Base-by-base conservation (phyloP, 2,329 filamentous ascomycete genomes). In the Cryoendolithus antarcticus region DNA sequence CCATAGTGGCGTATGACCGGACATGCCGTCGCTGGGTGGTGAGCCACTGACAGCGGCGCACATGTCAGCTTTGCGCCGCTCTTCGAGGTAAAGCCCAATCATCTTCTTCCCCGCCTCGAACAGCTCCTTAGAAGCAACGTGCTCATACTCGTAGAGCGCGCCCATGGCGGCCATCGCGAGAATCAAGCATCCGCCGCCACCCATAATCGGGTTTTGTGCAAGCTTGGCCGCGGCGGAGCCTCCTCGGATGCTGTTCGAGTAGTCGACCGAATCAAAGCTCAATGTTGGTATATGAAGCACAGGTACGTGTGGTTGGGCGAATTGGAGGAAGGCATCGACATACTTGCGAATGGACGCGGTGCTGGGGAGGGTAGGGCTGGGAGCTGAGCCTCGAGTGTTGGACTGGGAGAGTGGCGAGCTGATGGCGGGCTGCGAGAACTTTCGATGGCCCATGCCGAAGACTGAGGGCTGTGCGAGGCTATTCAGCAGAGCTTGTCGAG, bases 31-130 rank as follows among this genome's bases (percentile, higher is more conserved):
- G 15, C 15, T 19, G 15, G 15, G 24, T 27, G 24, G 32, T 60
- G 59, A 5, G 56, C 72, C 71, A 38, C 68, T 73, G 15, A 75
- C 61, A 4, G 71, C 70, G 32, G 72, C 71, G 13, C 72, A 71
- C 58, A 93, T 80, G 56, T 93, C 86, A 38, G 82, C 82, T 59
- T 88, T 89, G 48, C 86, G 78, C 42, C 86, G 75, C 59, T 94
- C 86, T 59, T 96, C 89, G 28, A 98, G 74, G 57, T 94, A 94
- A 44, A 88, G 70, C 47, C 89, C 80, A 42, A 96, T 93, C 80
- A 94, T 86, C 63, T 86, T 93, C 67, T 95, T 95, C 35, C 88
- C 84, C 56, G 86, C 81, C 50, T 93, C 85, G 54, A 95, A 95
- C 6, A 98, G 64, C 34, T 93, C 82, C 57, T 81, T 82, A 15